phyloP scores from a whole-genome alignment of 495 filamentous ascomycete genomes.

The Penicillium cinerascens region DNA sequence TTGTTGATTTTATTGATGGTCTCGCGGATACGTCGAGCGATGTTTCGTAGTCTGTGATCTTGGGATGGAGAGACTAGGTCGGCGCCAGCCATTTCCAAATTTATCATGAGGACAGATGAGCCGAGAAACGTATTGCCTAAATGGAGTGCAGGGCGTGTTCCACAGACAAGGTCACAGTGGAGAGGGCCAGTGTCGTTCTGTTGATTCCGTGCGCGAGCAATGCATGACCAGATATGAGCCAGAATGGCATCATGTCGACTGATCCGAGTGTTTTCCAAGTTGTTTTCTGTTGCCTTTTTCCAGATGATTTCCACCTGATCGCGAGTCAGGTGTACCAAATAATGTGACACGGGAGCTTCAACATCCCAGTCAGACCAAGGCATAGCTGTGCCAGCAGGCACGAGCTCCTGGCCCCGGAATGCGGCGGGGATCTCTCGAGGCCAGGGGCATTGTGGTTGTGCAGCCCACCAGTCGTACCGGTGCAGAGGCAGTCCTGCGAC shows the following conservation, averaged over 20 bases:
- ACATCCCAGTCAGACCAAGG: slow-evolving; percentile 29
- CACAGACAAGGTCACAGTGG: slow-evolving; percentile 24
- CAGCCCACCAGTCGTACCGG: slow-evolving; percentile 35
- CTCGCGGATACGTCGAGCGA: slow-evolving; percentile 21
- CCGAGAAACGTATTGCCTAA: slow-evolving; percentile 24
- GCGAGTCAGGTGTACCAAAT: slow-evolving; percentile 21
- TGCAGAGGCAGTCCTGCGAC: slow-evolving; percentile 21
- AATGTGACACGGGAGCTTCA: slow-evolving; percentile 17
- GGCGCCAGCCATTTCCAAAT: slow-evolving; percentile 21
- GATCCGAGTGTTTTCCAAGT: slow-evolving; percentile 4
- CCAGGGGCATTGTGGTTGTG: slow-evolving; percentile 9
- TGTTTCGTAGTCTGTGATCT: not conserved
- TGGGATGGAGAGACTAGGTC: slow-evolving; percentile 5
- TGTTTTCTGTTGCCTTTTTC: not conserved
- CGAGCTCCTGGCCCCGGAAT: slow-evolving; percentile 10
- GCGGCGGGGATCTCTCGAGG: slow-evolving; percentile 10
- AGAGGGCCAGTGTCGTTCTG: slow-evolving; percentile 12
- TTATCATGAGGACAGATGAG: slow-evolving; percentile 22
- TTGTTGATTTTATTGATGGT: slow-evolving; percentile 19
- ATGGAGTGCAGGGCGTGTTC: slow-evolving; percentile 12
- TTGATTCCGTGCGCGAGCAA: slow-evolving; percentile 25
- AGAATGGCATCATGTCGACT: slow-evolving; percentile 32
- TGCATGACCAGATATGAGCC: slow-evolving; percentile 30
- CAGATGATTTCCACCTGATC: slow-evolving; percentile 16
- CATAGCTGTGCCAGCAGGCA: slow-evolving; percentile 15